Conservation (phyloP, 345 rosid genomes). For the Psidium friedrichsthalianum region DNA sequence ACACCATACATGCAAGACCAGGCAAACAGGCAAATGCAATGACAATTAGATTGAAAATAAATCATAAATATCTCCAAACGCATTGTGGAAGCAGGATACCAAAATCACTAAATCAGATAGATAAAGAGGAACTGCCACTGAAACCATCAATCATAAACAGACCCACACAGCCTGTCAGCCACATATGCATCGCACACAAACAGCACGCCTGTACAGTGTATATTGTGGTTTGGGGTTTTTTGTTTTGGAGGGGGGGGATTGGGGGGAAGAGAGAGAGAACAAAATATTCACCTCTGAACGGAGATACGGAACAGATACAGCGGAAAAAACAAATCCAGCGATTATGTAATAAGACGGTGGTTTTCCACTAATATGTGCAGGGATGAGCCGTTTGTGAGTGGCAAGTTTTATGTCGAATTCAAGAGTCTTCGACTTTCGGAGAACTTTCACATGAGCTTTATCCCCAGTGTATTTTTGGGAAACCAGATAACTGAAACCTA, state of each 20-base stretch:
- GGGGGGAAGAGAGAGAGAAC: not conserved
- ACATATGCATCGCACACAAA: not conserved
- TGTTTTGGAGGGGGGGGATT: too few relatives aligned
- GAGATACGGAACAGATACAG: slow-evolving; percentile 85
- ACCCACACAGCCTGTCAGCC: not conserved
- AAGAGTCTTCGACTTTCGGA: slow-evolving; percentile 50
- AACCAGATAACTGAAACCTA: slow-evolving; percentile 87
- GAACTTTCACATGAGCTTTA: slow-evolving; percentile 63
- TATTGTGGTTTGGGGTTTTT: not conserved
- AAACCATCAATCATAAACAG: not conserved
- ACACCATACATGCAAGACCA: not conserved
- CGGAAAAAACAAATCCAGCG: slow-evolving; percentile 85
- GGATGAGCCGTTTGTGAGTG: slow-evolving; percentile 75
- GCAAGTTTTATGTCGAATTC: slow-evolving; percentile 75
- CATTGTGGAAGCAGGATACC: not conserved
- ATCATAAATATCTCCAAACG: not conserved
- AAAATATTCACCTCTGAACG: slow-evolving; percentile 63
- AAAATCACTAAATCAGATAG: not conserved
- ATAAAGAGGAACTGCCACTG: not conserved
- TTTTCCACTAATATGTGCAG: slow-evolving; percentile 67
- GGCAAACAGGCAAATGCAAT: not conserved
- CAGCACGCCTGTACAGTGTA: not conserved
- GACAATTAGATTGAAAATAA: not conserved
- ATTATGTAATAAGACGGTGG: slow-evolving; percentile 86
- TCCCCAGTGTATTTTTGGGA: slow-evolving; percentile 94